phyloP scores from a whole-genome alignment of 257 asterid genomes.

The Solanum chaucha region DNA sequence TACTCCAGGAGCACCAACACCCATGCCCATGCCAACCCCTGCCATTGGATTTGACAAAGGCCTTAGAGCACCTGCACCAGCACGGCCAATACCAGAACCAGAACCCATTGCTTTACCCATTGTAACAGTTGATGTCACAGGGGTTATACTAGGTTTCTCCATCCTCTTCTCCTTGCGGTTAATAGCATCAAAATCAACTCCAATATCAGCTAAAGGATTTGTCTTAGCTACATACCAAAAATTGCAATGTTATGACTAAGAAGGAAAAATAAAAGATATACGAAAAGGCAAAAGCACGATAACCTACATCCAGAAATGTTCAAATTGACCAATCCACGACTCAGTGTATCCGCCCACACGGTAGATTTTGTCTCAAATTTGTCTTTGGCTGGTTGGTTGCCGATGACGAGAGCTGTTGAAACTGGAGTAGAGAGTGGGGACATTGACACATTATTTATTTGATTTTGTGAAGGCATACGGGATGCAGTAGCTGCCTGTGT shows the following conservation, averaged over 20 bases:
- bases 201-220: conserved; percentile 79
- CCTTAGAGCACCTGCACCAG: conserved; percentile 64
- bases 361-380: conserved; percentile 93
- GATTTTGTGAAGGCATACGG: conserved; percentile 13
- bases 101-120: conserved; percentile 99
- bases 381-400: conserved; percentile 48
- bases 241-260: neutral
- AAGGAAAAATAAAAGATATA: neutral
- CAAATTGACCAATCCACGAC: conserved; percentile 88
- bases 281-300: neutral
- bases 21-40: conserved; percentile 55
- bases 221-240: conserved; percentile 63
- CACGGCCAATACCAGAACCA: conserved; percentile 89
- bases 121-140: conserved; percentile 52
- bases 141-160: conserved; percentile 67
- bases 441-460: conserved; percentile 4
- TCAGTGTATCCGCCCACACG: conserved; percentile 94
- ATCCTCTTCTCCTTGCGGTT: conserved; percentile 92
- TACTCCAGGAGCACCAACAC: conserved; percentile 28
- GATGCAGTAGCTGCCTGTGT: conserved; percentile 24
- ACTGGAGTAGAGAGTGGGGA: conserved; percentile 17
- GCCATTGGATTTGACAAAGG: conserved; percentile 49
- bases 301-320: conserved; percentile 90
- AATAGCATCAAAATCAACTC: conserved; percentile 94
- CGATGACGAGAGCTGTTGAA: conserved; percentile 37